Evolutionary conservation across 768 basidiomycete genomes (phyloP), one percentile per base, ranked within the genome.

Genomic region (Mycena pura): DNA sequence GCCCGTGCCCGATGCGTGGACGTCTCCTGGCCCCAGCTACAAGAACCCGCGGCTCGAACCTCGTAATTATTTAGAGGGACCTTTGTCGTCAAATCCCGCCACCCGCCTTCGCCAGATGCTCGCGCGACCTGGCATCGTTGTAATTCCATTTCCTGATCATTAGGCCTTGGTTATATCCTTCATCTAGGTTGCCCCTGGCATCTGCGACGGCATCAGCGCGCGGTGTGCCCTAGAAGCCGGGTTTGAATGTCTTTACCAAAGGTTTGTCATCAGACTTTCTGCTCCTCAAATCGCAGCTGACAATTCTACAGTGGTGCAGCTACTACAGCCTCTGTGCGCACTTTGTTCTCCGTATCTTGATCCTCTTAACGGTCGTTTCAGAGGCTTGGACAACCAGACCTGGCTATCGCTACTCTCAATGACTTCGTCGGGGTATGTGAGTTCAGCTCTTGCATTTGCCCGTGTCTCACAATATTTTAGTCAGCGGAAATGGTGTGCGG

Each of bases 201-300:
- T 91, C 40, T 90, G 90, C 56, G 90, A 91, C 57, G 90, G 89
- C 48, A 92, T 93, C 68, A 90, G 88, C 67, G 90, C 90, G 10
- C 82, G 91, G 28, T 90, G 90, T 64, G 91, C 91, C 8, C 74
- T 92, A 7, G 91, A 93, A 75, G 89, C 90, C 34, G 91, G 91
- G 19, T 93, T 92, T 66, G 79, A 82, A 24, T 92, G 90, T 65
- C 62, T 92, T 57, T 93, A 92, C 72, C 91, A 92, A 75, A 91
- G 86, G 86, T 87, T 32, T 21, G 69, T 63, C 32, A 24, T 36
- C 22, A 25, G 44, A 17, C 6, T 25, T 21, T 27, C 49, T 27
- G 45, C 43, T 57, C 10, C 19, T 34, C 27, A 15, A 44, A 14
- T 40, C 46, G 21, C 21, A 39, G 53, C 41, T 63, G 3, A 61